Conservation (phyloP, 495 filamentous ascomycete genomes). For the Hypoxylon fragiforme region DNA sequence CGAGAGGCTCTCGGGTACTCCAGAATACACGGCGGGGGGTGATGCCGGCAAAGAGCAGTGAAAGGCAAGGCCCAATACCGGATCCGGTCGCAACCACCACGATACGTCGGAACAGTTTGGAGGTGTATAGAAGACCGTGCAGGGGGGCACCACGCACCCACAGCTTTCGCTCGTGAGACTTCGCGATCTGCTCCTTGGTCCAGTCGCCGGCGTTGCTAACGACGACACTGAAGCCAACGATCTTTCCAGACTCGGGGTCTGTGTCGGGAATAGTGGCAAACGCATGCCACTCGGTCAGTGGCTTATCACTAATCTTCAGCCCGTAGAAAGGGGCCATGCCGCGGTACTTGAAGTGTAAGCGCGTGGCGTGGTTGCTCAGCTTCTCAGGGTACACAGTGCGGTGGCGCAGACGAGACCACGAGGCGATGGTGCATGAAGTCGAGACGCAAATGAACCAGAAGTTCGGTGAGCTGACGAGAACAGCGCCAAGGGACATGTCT, state of each 20-base stretch:
- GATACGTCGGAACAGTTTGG: conserved; percentile 66
- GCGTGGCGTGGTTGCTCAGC: conserved; percentile 69
- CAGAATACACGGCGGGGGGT: conserved; percentile 53
- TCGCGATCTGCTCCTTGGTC: conserved; percentile 66
- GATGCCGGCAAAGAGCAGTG: conserved; percentile 48
- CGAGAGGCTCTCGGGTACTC: conserved; percentile 48
- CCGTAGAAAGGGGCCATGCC: conserved; percentile 56
- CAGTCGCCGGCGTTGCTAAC: conserved; percentile 86
- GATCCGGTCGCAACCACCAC: conserved; percentile 83
- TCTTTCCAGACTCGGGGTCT: conserved; percentile 47
- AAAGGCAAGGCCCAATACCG: conserved; percentile 73
- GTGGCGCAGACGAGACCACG: conserved; percentile 69
- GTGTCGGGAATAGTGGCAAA: conserved; percentile 74
- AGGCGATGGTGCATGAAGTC: conserved; percentile 63
- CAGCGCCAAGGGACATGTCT: conserved; percentile 41
- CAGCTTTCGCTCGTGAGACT: conserved; percentile 58
- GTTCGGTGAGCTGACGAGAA: conserved; percentile 57
- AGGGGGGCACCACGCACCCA: conserved; percentile 60
- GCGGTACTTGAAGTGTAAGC: conserved; percentile 69
- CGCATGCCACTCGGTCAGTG: conserved; percentile 76
- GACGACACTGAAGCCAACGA: conserved; percentile 68
- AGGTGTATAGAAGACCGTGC: conserved; percentile 73
- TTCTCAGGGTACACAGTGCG: conserved; percentile 62
- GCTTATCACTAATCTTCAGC: conserved; percentile 57
- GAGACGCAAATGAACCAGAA: conserved; percentile 71